Evolutionary conservation across 805 yeast genomes (phyloP), one percentile per base, ranked within the genome.

Genomic region (Metschnikowia proteae): DNA sequence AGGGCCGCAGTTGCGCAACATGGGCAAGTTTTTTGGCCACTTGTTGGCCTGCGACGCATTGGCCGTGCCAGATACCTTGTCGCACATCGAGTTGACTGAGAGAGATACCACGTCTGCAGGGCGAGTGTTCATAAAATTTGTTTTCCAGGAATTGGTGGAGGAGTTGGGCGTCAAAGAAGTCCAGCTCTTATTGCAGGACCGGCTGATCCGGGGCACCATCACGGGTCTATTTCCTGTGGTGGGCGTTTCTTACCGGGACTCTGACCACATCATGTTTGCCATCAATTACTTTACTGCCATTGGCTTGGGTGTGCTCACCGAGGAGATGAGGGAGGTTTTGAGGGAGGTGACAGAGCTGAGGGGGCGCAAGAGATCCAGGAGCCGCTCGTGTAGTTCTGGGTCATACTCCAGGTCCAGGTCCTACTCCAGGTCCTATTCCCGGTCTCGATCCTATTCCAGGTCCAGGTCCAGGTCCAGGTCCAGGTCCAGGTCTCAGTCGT

Each of bases 211-310:
- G 43, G 76, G 78, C 0, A 75, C 57, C 41, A 50, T 85, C 30
- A 55, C 51, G 1, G 88, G 88, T 0, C 55, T 91, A 34, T 87
- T 91, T 59, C 97, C 96, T 0, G 60, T 55, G 26, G 56, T 61
- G 22, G 66, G 65, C 11, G 65, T 63, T 28, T 39, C 55, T 6
- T 50, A 56, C 55, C 37, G 65, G 1, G 74, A 74, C 47, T 71
- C 74, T 5, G 83, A 81, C 7, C 69, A 79, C 54, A 68, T 84
- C 10, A 73, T 92, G 50, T 92, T 91, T 62, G 78, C 95, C 1
- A 89, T 90, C 61, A 92, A 92, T 61, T 92, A 77, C 63, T 92
- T 92, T 65, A 92, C 97, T 0, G 97, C 97, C 1, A 89, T 92
- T 52, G 95, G 95, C 0, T 64, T 92, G 43, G 97, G 97, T 39